Conservation (phyloP, 2,329 filamentous ascomycete genomes). For the Erysiphe pulchra region DNA sequence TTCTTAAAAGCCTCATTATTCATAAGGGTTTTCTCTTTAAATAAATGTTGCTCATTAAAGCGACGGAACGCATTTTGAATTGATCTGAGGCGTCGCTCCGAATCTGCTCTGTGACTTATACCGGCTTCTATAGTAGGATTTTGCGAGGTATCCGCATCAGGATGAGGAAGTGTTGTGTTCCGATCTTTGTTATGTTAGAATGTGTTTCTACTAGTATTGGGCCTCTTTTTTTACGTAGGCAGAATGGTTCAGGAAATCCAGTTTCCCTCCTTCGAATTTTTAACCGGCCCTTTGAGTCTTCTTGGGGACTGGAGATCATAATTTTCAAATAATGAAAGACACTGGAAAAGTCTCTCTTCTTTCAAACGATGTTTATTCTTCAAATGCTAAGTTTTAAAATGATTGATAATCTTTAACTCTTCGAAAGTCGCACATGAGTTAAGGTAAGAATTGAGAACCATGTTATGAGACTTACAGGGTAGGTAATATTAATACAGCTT, state of each 20-base stretch:
- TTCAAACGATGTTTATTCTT: not conserved
- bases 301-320: too few relatives aligned
- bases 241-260: not conserved
- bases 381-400: too few relatives aligned
- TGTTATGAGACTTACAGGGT: too few relatives aligned
- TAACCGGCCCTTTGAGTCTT: not conserved
- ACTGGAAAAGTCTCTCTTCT: not conserved
- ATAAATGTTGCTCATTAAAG: not conserved
- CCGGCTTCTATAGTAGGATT: conserved; percentile 27
- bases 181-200: conserved; percentile 12
- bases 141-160: conserved; percentile 30
- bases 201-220: not conserved
- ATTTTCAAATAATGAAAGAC: not conserved
- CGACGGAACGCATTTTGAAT: not conserved
- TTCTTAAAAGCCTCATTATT: too few relatives aligned
- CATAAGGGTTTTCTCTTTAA: not conserved
- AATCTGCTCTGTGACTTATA: not conserved
- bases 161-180: conserved; percentile 36
- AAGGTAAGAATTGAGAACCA: too few relatives aligned
- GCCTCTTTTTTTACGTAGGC: not conserved
- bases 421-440: too few relatives aligned
- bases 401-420: too few relatives aligned
- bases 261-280: not conserved
- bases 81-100: not conserved
- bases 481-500: too few relatives aligned